Evolutionary conservation across 1,284 basidiomycete genomes (phyloP).

Genomic region (Ganoderma multipileum): DNA sequence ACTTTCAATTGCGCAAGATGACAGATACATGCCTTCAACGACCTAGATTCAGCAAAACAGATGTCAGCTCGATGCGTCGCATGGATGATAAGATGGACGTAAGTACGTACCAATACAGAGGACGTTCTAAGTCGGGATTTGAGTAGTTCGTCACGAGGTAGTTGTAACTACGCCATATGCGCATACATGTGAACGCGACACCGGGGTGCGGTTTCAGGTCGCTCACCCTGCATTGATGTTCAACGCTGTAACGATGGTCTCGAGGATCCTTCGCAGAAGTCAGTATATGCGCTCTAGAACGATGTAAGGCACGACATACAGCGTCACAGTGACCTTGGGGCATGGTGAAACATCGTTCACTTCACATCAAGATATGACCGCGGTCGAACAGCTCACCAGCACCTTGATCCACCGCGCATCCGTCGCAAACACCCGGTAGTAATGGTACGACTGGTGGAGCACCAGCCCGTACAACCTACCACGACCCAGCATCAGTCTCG

Average conservation of each 20-base stretch:
- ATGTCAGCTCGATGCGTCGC: neutral
- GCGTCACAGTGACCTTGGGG: neutral
- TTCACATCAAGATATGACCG: neutral
- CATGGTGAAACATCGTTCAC: neutral
- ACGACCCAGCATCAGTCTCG: neutral
- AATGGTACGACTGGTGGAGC: neutral
- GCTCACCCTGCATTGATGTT: neutral
- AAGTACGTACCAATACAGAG: neutral
- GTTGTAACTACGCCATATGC: neutral
- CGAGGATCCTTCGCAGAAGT: neutral
- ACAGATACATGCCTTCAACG: neutral
- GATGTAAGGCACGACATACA: neutral
- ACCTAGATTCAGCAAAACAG: neutral
- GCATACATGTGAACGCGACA: neutral
- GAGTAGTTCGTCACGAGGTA: neutral
- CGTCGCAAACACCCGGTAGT: constrained; percentile 1
- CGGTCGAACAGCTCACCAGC: neutral
- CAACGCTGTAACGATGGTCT: neutral
- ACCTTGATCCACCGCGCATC: neutral
- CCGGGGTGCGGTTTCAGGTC: neutral
- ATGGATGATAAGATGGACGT: neutral
- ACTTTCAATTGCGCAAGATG: neutral
- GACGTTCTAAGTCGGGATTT: neutral
- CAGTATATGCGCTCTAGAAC: neutral
- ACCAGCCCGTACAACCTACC: neutral